Percentiles rank a stretch among this genome's conserved stretches.
These are phyloP conservation scores for Arachnomyces sp. DNA, from an alignment of 2,329 filamentous ascomycete species.

Conservation along the genomic window DNA sequence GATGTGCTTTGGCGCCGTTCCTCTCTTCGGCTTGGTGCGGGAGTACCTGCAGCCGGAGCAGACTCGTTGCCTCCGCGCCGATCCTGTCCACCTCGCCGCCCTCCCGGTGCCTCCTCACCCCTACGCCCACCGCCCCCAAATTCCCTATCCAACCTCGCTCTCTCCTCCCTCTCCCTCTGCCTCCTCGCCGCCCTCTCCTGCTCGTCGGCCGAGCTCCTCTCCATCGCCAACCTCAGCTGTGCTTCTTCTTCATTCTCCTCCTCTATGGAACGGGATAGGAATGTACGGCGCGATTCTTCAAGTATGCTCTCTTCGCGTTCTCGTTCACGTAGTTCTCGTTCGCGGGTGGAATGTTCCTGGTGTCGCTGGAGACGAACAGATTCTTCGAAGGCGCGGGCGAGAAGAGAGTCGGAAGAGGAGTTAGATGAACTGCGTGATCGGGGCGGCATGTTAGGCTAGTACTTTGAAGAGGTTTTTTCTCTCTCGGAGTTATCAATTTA, in stretches of 20 bases:
- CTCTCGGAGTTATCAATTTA: too few relatives aligned
- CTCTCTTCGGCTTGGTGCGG: background rate
- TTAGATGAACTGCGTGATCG: too few relatives aligned
- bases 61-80: too few relatives aligned
- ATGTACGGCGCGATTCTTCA: slow-evolving; percentile 2
- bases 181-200: slow-evolving; percentile 1
- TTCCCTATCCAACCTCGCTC: slow-evolving; percentile 6
- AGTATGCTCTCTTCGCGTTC: slow-evolving; percentile 4
- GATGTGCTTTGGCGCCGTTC: background rate
- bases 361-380: slow-evolving; percentile 6
- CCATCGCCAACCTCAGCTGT: background rate
- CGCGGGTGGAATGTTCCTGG: slow-evolving; percentile 6
- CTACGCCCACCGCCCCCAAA: slow-evolving; percentile 5
- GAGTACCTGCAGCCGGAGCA: background rate
- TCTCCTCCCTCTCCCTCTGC: slow-evolving; percentile 3
- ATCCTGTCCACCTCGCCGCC: too few relatives aligned
- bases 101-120: background rate
- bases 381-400: slow-evolving; percentile 10
- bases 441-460: too few relatives aligned
- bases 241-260: slow-evolving; percentile 6
- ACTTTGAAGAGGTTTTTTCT: too few relatives aligned
- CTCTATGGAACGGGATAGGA: background rate
- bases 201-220: slow-evolving; percentile 8
- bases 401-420: background rate
- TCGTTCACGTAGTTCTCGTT: background rate